Base-by-base conservation (phyloP, 306 rosid species). In the Quercus variabilis region DNA sequence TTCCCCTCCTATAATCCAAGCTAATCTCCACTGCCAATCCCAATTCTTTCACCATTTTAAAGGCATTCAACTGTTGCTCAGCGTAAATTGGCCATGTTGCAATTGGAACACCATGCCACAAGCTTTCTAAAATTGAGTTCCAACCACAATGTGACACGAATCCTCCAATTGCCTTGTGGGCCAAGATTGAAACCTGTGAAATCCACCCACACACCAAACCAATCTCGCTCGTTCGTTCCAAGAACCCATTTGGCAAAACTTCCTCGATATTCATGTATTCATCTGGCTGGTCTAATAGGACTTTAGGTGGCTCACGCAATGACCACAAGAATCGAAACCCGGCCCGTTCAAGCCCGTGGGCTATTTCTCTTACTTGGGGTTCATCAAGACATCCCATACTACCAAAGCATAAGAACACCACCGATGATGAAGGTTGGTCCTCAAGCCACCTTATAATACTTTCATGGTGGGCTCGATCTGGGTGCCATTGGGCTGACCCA, bases 91-190 rank as follows among this genome's bases (percentile, higher is more conserved):
- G 96, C 93, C 96, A 91, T 30, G 93, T 91, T 74, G 89, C 93
- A 76, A 91, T 23, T 0, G 86, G 87, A 13, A 91, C 90, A 0
- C 92, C 92, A 4, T 84, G 23, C 96, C 92, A 91, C 72, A 89
- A 43, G 65, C 96, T 89, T 73, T 89, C 96, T 17, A 91, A 25
- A 13, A 87, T 74, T 0, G 96, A 91, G 74, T 89, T 91, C 93
- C 96, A 91, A 11, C 96, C 93, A 31, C 93, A 91, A 5, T 89
- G 93, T 1, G 93, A 89, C 71, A 86, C 86, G 55, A 91, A 91
- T 0, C 93, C 96, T 4, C 93, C 93, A 0, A 87, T 43, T 0
- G 88, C 85, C 31, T 10, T 33, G 71, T 89, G 93, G 23, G 82
- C 90, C 17, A 89, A 18, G 3, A 89, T 84, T 58, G 70, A 69